Percentiles rank a stretch among this genome's conserved stretches.
These are phyloP conservation scores for Rhododendron henanense DNA, from an alignment of 148 eudicot genomes.

Conservation along the genomic window DNA sequence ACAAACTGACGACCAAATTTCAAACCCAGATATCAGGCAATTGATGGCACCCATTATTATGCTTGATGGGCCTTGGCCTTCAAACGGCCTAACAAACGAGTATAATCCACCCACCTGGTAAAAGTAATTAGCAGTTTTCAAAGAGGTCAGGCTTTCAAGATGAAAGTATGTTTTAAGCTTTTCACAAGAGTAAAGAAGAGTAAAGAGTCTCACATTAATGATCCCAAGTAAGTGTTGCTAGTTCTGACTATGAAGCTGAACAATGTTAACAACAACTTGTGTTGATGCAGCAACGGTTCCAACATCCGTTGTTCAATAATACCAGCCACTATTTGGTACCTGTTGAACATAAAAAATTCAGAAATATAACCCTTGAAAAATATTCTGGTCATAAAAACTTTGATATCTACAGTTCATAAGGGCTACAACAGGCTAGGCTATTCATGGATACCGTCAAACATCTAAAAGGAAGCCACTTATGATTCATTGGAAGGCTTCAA, in stretches of 20 bases:
- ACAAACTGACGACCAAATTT: neutral
- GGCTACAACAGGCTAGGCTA: neutral
- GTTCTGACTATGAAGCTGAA: slow-evolving; percentile 68
- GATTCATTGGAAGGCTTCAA: neutral
- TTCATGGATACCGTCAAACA: neutral
- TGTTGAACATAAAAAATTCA: slow-evolving; percentile 17
- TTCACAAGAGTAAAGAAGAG: neutral
- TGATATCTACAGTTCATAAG: neutral
- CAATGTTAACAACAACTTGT: slow-evolving; percentile 68
- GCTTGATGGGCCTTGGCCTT: slow-evolving; percentile 37
- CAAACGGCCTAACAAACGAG: slow-evolving; percentile 73
- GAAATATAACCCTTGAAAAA: neutral
- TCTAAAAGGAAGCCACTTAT: neutral
- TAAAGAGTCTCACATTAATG: slow-evolving; percentile 63
- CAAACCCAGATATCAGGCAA: slow-evolving; percentile 1
- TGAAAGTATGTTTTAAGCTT: neutral
- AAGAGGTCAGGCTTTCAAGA: neutral
- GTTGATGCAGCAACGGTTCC: slow-evolving; percentile 78
- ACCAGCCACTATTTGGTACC: slow-evolving; percentile 88
- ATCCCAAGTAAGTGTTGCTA: slow-evolving; percentile 92
- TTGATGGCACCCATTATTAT: slow-evolving; percentile 19
- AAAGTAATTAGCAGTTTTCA: neutral
- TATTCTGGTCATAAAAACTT: neutral
- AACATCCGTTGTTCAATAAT: slow-evolving; percentile 76
- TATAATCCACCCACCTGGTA: slow-evolving; percentile 96